These are phyloP conservation scores for Lachnellula willkommii DNA, from an alignment of 2,329 filamentous ascomycete species.

Conservation along the genomic window DNA sequence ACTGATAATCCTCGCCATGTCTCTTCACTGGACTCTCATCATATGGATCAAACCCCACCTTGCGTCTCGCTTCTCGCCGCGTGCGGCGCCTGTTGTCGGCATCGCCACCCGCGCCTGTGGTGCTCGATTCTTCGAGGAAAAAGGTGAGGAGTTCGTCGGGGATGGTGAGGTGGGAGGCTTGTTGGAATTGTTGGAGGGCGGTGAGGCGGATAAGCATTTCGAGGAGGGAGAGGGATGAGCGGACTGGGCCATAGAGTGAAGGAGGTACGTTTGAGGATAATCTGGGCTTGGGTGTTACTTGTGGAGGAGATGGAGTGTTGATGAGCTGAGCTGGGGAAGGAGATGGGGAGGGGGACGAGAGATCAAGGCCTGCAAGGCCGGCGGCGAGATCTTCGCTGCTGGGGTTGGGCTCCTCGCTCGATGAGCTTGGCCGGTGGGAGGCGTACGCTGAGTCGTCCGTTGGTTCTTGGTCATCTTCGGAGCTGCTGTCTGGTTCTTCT, in stretches of 20 bases:
- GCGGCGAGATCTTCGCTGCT: constrained; percentile 11
- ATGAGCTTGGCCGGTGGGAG: constrained; percentile 20
- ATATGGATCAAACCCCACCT: constrained; percentile 67
- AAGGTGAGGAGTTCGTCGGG: constrained; percentile 69
- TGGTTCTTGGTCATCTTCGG: constrained; percentile 39
- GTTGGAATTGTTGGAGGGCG: constrained; percentile 69
- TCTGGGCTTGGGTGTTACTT: background rate
- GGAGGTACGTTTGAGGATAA: background rate
- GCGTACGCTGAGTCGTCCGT: constrained; percentile 23
- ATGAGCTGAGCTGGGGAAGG: constrained; percentile 5
- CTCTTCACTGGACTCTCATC: constrained; percentile 64
- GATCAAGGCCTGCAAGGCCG: constrained; percentile 21
- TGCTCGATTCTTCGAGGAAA: constrained; percentile 64
- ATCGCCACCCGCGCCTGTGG: constrained; percentile 60
- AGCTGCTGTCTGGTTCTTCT: constrained; percentile 49
- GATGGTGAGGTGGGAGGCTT: constrained; percentile 65
- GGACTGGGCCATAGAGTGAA: constrained; percentile 46
- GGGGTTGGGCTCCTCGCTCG: constrained; percentile 7
- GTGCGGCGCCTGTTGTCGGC: constrained; percentile 54
- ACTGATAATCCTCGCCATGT: constrained; percentile 58
- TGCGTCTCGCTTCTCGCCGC: constrained; percentile 52
- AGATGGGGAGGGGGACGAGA: constrained; percentile 19
- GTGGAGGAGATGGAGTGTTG: background rate
- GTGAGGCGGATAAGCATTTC: constrained; percentile 68
- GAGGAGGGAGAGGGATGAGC: constrained; percentile 64